Evolutionary conservation across 169 alveolate genomes (phyloP).

Genomic region (Cystoisospora suis): DNA sequence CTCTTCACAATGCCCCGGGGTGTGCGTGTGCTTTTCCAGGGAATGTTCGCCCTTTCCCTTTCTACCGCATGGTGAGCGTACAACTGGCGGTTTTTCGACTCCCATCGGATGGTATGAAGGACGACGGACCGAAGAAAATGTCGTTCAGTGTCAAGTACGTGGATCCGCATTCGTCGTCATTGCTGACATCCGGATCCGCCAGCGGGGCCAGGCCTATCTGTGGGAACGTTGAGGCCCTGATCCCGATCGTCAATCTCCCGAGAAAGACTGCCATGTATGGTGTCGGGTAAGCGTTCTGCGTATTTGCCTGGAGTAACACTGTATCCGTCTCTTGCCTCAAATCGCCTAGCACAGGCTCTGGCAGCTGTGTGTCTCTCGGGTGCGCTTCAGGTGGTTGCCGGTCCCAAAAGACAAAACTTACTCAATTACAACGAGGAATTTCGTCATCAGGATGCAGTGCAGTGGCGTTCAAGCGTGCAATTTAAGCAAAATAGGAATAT

Average conservation of each 20-base stretch:
- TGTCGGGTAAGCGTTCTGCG: slow-evolving; percentile 24
- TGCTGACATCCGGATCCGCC: neutral
- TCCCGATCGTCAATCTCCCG: neutral
- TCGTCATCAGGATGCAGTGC: slow-evolving; percentile 25
- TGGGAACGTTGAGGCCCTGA: neutral
- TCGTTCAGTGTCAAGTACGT: neutral
- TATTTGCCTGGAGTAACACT: no score
- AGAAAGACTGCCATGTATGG: slow-evolving; percentile 17
- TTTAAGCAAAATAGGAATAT: neutral
- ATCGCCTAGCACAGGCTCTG: no score
- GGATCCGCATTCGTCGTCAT: slow-evolving; percentile 6
- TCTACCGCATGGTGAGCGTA: slow-evolving; percentile 2
- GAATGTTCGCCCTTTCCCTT: neutral
- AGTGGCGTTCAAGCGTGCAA: slow-evolving; percentile 16
- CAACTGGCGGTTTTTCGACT: neutral
- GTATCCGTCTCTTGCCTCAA: no score
- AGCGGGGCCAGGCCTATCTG: neutral
- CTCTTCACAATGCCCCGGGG: no score
- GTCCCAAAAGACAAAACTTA: neutral
- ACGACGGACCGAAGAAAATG: neutral
- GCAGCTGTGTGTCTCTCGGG: no score
- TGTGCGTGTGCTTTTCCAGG: slow-evolving; percentile 1
- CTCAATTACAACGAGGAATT: neutral
- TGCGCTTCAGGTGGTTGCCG: slow-evolving; percentile 37
- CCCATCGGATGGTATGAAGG: slow-evolving; percentile 11